Base-by-base conservation (phyloP, 331 rosid genomes). In the Saraca asoca region DNA sequence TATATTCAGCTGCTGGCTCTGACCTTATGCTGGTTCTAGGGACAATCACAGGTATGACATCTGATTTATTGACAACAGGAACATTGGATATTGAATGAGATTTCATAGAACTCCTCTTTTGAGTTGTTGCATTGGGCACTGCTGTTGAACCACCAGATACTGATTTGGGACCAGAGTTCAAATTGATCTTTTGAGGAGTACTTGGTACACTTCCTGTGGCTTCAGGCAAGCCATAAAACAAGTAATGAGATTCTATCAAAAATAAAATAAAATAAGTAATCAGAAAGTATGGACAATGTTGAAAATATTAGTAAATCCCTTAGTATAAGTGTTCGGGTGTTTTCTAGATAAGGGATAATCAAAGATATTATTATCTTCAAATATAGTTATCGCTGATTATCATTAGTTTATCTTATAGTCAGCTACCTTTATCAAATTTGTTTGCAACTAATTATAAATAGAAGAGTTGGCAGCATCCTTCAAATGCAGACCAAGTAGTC, bases 201-300 rank as follows among this genome's bases (percentile, higher is more conserved):
- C 82, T 76, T 74, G 96, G 97, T 78, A 80, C 77, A 88, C 75
- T 84, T 78, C 97, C 98, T 63, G 89, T 64, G 81, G 96, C 98
- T 94, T 90, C 84, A 87, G 57, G 54, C 84, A 80, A 57, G 15
- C 71, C 68, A 62, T 34, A 73, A 34, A 76, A 67, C 61, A 74
- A 62, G 53, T 33, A 69, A 83, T 78, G 66, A 24, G 31, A 24
- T n/a, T n/a, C 31, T 24, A 24, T 24, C 31, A 24, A 24, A 24
- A 24, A 24, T 24, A 24, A 24, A 24, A 24, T 24, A 24, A 24
- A 24, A 24, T 24, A 24, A 1, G 31, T 24, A 24, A 24, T 24
- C 2, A 24, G 3, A 24, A 24, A 24, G 31, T 24, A 24, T 3
- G 3, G 31, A 24, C 3, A 24, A 3, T 24, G 31, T 24, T 24